A percentile compares a stretch with the other conserved stretches of the same genome.
Evolutionary conservation across 192 early-diverging fungal genomes (phyloP).

Genomic region (Umbelopsis sp.): DNA sequence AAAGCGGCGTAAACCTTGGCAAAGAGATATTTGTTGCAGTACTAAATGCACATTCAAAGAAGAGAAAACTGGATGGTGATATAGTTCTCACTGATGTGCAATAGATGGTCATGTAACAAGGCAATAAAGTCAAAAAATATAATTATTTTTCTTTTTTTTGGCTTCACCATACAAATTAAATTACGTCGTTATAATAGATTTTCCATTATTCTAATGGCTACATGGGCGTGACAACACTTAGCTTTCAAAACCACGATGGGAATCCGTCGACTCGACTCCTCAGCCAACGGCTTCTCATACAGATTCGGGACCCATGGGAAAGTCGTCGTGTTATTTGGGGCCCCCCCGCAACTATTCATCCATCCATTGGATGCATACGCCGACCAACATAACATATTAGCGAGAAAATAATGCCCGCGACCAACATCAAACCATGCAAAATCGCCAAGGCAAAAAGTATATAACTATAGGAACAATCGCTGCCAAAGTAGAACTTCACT

Average conservation of each 20-base stretch:
- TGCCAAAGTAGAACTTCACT: not conserved
- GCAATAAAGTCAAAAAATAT: not conserved
- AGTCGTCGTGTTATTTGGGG: not conserved
- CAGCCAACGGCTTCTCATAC: not conserved
- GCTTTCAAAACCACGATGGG: not conserved
- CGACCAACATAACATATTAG: not conserved
- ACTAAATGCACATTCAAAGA: not conserved
- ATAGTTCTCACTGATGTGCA: not conserved
- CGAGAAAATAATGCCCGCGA: not conserved
- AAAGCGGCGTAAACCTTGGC: not conserved
- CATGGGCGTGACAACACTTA: too few species aligned
- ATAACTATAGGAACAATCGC: not conserved
- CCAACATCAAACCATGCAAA: not conserved
- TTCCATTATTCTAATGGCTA: not conserved
- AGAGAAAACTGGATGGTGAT: not conserved
- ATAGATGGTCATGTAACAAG: not conserved
- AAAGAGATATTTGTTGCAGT: constrained; percentile 2
- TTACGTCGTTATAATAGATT: not conserved
- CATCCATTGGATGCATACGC: not conserved
- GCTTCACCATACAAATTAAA: not conserved
- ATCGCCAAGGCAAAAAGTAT: not conserved
- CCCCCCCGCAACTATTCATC: not conserved
- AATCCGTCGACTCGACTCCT: not conserved
- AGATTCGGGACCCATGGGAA: constrained; percentile 16
- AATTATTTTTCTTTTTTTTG: too few species aligned